phyloP scores from a whole-genome alignment of 768 basidiomycete species.

The Tylopilus subfusipes region DNA sequence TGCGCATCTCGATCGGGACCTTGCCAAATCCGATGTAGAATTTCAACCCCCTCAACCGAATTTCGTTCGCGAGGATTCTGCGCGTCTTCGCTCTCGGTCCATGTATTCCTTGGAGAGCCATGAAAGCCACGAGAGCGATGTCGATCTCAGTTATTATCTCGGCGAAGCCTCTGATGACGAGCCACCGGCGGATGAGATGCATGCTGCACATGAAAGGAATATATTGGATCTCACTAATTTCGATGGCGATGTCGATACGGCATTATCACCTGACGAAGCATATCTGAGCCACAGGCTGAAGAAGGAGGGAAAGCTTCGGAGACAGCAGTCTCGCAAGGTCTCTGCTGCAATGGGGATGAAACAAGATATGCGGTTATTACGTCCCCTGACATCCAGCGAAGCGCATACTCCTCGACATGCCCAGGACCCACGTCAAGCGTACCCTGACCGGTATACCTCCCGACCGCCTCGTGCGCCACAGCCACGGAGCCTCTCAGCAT shows the following conservation, averaged over 20 bases:
- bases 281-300: constrained; percentile 49
- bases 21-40: constrained; percentile 15
- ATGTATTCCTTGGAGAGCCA: constrained; percentile 30
- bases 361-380: constrained; percentile 8
- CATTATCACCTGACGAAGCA: constrained; percentile 50
- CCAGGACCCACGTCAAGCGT: background rate
- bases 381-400: background rate
- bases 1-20: constrained; percentile 11
- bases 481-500: background rate
- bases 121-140: constrained; percentile 32
- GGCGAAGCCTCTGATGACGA: constrained; percentile 33
- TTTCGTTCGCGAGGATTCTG: constrained; percentile 16
- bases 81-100: constrained; percentile 12
- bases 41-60: constrained; percentile 37
- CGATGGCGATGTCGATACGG: constrained; percentile 66
- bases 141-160: constrained; percentile 43
- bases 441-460: background rate
- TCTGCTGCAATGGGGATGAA: constrained; percentile 10
- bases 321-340: constrained; percentile 41
- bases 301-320: constrained; percentile 59
- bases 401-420: background rate
- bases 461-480: background rate
- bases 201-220: constrained; percentile 43
- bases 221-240: constrained; percentile 72
- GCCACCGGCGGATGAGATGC: constrained; percentile 30